Conservation (phyloP, 441 rosid genomes). For the Gossypium lobatum region DNA sequence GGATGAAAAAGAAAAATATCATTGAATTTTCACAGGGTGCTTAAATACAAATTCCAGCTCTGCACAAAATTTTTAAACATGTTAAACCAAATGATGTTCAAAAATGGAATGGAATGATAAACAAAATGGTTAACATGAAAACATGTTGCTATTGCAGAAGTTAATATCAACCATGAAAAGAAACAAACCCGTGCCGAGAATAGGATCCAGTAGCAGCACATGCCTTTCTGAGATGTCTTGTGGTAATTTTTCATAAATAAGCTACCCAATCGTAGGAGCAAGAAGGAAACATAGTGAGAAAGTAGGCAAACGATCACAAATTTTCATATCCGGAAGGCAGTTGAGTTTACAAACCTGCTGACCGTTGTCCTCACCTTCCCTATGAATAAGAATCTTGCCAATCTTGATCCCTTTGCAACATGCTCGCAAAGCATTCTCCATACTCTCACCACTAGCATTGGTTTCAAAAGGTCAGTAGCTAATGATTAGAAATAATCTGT, state of each 20-base stretch:
- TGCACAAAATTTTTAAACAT: neutral
- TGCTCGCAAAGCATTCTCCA: conserved; percentile 42
- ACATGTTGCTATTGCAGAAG: neutral
- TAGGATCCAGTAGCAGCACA: conserved; percentile 87
- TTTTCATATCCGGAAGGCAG: conserved; percentile 6
- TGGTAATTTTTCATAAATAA: conserved; percentile 89
- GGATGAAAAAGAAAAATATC: neutral
- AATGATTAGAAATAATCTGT: neutral
- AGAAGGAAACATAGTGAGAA: conserved; percentile 18
- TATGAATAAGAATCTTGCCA: conserved; percentile 86
- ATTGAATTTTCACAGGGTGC: neutral
- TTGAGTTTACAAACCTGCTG: conserved; percentile 57
- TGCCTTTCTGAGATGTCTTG: conserved; percentile 89
- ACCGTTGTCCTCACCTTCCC: conserved; percentile 89
- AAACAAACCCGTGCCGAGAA: conserved; percentile 86
- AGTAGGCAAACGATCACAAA: conserved; percentile 4
- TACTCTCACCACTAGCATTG: conserved; percentile 49
- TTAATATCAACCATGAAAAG: neutral
- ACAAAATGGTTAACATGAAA: neutral
- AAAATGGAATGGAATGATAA: neutral
- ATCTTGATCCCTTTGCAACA: conserved; percentile 98
- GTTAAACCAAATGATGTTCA: neutral
- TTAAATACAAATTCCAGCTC: neutral
- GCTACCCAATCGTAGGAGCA: conserved; percentile 39
- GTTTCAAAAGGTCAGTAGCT: conserved; percentile 7